Evolutionary conservation across 164 flowering plant species (phyloP).

Genomic region (Berberis vulgaris): DNA sequence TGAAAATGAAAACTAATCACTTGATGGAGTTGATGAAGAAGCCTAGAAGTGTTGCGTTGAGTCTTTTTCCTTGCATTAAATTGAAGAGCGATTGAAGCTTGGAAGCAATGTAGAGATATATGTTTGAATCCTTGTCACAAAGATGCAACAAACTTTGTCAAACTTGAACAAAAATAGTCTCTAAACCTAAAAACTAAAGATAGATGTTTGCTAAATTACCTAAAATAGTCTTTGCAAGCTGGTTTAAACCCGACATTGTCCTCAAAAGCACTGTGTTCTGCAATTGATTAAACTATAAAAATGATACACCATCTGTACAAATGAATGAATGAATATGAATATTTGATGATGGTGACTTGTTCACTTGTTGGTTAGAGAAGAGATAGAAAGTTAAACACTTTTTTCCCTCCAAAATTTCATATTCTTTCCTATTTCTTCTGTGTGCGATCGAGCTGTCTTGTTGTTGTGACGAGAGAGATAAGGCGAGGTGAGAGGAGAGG

Average conservation of each 20-base stretch:
- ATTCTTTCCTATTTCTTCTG: too few relatives aligned
- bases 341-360: not conserved
- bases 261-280: conserved; percentile 30
- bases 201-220: conserved; percentile 11
- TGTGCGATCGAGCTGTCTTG: too few relatives aligned
- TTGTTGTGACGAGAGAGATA: too few relatives aligned
- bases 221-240: conserved; percentile 23
- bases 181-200: not conserved
- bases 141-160: not conserved
- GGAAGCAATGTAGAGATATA: conserved; percentile 38
- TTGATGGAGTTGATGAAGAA: conserved; percentile 45
- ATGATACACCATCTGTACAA: not conserved
- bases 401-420: too few relatives aligned
- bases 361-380: conserved; percentile 30
- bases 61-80: conserved; percentile 45
- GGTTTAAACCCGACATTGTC: conserved; percentile 27
- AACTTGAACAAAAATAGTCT: too few relatives aligned
- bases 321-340: not conserved
- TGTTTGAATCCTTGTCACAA: conserved; percentile 31
- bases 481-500: too few relatives aligned
- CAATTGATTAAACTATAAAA: not conserved
- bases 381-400: conserved; percentile 18
- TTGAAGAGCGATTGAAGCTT: conserved; percentile 30
- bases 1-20: conserved; percentile 21
- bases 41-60: conserved; percentile 38